phyloP scores from a whole-genome alignment of 306 rosid species.

The Casuarina equisetifolia region DNA sequence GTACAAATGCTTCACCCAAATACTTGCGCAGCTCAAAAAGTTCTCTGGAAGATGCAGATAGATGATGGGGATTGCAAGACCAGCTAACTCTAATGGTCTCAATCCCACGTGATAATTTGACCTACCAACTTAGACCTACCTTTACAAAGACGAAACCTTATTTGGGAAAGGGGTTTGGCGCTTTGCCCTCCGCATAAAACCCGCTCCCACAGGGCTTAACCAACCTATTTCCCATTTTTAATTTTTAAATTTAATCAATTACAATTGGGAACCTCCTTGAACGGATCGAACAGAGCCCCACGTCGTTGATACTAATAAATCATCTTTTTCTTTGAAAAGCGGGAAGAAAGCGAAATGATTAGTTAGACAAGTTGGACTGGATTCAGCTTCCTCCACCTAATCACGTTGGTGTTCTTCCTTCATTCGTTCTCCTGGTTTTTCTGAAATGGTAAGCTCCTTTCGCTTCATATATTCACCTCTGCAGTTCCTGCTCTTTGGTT shows the following conservation, averaged over 20 bases:
- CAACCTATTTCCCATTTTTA: neutral
- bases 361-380: conserved; percentile 30
- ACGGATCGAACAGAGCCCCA: conserved; percentile 3
- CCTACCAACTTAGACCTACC: conserved; percentile 19
- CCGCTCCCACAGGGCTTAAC: neutral
- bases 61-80: neutral
- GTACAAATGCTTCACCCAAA: neutral
- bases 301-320: neutral
- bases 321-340: neutral
- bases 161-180: neutral
- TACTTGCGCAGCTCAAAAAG: neutral
- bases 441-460: conserved; percentile 35
- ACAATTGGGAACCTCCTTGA: conserved; percentile 1
- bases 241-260: neutral
- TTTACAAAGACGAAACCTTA: conserved; percentile 4
- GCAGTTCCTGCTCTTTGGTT: neutral
- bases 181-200: neutral
- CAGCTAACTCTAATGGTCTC: neutral
- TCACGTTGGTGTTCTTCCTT: neutral
- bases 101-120: neutral
- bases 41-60: neutral
- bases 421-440: conserved; percentile 29
- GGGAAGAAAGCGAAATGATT: neutral
- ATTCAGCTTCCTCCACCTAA: conserved; percentile 25
- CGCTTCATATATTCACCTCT: conserved; percentile 11